A percentile compares a stretch with the other conserved stretches of the same genome.
Evolutionary conservation across 1,284 basidiomycete species (phyloP).

Genomic region (Ceratobasidium sp.): DNA sequence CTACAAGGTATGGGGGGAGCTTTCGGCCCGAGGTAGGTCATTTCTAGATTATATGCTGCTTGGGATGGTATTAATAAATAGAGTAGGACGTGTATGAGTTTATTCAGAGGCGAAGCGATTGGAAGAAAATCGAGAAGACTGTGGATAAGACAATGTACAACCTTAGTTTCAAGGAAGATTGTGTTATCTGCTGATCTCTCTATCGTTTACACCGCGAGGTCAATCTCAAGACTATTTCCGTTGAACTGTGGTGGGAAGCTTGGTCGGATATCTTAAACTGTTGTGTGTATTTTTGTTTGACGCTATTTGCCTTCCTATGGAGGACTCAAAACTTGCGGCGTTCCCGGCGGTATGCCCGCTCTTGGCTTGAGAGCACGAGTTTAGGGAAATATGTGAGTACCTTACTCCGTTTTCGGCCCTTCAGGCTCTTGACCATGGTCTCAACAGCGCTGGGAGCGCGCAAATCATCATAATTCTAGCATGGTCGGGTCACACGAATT

Average conservation of each 20-base stretch:
- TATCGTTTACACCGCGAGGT: background rate
- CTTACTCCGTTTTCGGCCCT: background rate
- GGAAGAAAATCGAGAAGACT: conserved; percentile 96
- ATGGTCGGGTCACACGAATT: background rate
- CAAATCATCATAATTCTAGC: background rate
- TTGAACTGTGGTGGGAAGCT: background rate
- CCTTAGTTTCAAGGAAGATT: conserved; percentile 91
- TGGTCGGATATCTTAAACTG: background rate
- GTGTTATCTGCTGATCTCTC: conserved; percentile 64
- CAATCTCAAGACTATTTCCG: background rate
- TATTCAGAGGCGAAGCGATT: conserved; percentile 91
- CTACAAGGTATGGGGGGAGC: conserved; percentile 91
- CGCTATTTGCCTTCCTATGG: background rate
- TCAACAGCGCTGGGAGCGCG: too few species aligned
- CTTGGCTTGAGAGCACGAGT: background rate
- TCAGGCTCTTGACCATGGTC: background rate
- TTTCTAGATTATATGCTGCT: conserved; percentile 11
- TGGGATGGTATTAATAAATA: conserved; percentile 43
- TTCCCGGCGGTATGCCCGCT: background rate
- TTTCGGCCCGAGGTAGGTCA: conserved; percentile 85
- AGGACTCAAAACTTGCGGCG: background rate
- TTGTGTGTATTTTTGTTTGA: background rate
- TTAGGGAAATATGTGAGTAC: background rate
- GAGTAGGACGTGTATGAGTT: conserved; percentile 90
- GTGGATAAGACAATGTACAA: conserved; percentile 98